These are phyloP conservation scores for Pelargonium fulgidum DNA, from an alignment of 441 rosid species.

Conservation along the genomic window DNA sequence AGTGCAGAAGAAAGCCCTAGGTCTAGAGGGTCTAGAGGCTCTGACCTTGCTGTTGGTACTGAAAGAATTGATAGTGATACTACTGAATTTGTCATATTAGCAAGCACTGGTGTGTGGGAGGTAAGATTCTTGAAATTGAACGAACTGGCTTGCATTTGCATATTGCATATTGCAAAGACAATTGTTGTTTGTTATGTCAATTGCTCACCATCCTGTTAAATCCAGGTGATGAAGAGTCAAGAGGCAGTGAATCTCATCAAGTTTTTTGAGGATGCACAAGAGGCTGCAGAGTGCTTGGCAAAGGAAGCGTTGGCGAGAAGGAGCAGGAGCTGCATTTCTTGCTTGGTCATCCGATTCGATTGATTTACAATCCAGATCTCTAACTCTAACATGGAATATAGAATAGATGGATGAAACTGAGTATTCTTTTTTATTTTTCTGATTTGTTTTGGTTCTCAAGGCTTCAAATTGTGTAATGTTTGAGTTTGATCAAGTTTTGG, in stretches of 20 bases:
- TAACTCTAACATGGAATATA: background rate
- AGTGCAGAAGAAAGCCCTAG: constrained; percentile 20
- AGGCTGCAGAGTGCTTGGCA: constrained; percentile 68
- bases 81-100: constrained; percentile 63
- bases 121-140: constrained; percentile 22
- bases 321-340: constrained; percentile 60
- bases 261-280: constrained; percentile 61
- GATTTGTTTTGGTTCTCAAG: background rate
- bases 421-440: background rate
- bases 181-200: no score
- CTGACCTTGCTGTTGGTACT: constrained; percentile 34
- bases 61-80: constrained; percentile 35
- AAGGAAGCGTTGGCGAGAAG: constrained; percentile 60
- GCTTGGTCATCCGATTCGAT: constrained; percentile 57
- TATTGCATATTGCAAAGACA: no score
- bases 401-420: background rate
- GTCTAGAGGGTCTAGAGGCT: constrained; percentile 25
- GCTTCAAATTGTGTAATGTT: constrained; percentile 4
- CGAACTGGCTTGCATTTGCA: no score
- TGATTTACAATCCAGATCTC: constrained; percentile 14
- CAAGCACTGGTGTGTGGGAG: constrained; percentile 80
- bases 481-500: background rate
- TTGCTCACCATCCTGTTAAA: background rate
- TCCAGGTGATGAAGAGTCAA: constrained; percentile 70
- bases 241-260: constrained; percentile 64